Conservation (phyloP, 2,329 filamentous ascomycete species). For the Aspergillus amoenus region DNA sequence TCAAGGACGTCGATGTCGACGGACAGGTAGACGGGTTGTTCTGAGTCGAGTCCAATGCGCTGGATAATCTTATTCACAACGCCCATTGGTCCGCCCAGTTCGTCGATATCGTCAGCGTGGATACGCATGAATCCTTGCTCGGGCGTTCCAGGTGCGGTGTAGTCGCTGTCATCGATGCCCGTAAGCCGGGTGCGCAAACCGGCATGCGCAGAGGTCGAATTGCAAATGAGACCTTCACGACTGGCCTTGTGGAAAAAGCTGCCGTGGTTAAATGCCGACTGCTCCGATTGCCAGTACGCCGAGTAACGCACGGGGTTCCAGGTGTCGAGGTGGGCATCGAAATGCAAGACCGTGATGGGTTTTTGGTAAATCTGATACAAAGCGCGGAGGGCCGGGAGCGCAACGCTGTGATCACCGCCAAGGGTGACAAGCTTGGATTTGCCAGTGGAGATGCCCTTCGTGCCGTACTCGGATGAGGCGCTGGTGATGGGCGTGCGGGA, state of each 20-base stretch:
- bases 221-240: slow-evolving; percentile 74
- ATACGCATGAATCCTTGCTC: slow-evolving; percentile 78
- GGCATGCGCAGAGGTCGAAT: slow-evolving; percentile 74
- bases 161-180: slow-evolving; percentile 64
- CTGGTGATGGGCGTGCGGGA: slow-evolving; percentile 42
- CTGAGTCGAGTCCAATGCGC: slow-evolving; percentile 62
- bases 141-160: slow-evolving; percentile 64
- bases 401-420: slow-evolving; percentile 71
- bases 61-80: slow-evolving; percentile 70
- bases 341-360: slow-evolving; percentile 70
- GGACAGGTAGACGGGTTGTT: slow-evolving; percentile 76
- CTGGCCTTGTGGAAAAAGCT: slow-evolving; percentile 90
- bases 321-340: slow-evolving; percentile 78
- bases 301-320: slow-evolving; percentile 81
- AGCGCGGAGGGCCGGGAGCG: slow-evolving; percentile 67
- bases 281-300: slow-evolving; percentile 68
- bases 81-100: slow-evolving; percentile 65
- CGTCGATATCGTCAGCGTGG: slow-evolving; percentile 83
- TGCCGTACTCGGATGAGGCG: slow-evolving; percentile 25
- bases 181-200: slow-evolving; percentile 76
- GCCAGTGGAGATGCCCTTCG: slow-evolving; percentile 33
- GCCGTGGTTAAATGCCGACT: slow-evolving; percentile 80
- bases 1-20: slow-evolving; percentile 82
- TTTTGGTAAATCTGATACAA: slow-evolving; percentile 61
- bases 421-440: slow-evolving; percentile 63